Evolutionary conservation across 805 yeast genomes (phyloP), one percentile per base, ranked within the genome.

Genomic region (Wickerhamomyces queroliae): DNA sequence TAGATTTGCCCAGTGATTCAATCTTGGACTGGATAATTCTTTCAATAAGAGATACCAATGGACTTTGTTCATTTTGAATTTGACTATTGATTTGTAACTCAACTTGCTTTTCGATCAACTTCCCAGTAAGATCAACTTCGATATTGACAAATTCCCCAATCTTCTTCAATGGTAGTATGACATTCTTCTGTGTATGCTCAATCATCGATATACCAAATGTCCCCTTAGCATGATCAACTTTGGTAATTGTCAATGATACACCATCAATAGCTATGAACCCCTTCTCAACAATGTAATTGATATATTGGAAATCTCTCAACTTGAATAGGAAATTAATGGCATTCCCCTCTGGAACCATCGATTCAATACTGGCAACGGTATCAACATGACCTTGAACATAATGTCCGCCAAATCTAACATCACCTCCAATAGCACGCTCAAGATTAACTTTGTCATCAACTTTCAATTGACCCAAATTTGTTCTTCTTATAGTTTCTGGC

Each of bases 321-420:
- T 76, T 61, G 62, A 91, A 90, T 4, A 86, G 83, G 58, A 79
- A 83, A 4, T 81, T 69, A 25, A 88, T 66, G 1, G 98, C 81
- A 59, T 88, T 86, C n/a, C 62, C 83, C 54, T 90, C 97, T 2
- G 74, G 63, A 9, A 48, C 61, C 21, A 62, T 69, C 1, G 62
- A 59, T 2, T 72, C 70, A 29, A 91, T 82, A 26, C 58, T 61
- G 2, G 96, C 96, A 26, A 82, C 72, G 0, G 96, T 86, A 59
- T 93, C 99, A 22, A 93, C 88, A 64, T 93, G 99, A 6, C 99
- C 99, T 55, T 93, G 99, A 3, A 93, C 99, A 47, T 91, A 77
- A 61, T 93, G 99, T 1, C 99, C 99, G 19, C 99, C 99, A 53
- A 90, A 78, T 46, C 99, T 70, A 7, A 80, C 86, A 38, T 85